These are phyloP conservation scores for Cruciata laevipes DNA, from an alignment of 257 asterid species.

Conservation along the genomic window DNA sequence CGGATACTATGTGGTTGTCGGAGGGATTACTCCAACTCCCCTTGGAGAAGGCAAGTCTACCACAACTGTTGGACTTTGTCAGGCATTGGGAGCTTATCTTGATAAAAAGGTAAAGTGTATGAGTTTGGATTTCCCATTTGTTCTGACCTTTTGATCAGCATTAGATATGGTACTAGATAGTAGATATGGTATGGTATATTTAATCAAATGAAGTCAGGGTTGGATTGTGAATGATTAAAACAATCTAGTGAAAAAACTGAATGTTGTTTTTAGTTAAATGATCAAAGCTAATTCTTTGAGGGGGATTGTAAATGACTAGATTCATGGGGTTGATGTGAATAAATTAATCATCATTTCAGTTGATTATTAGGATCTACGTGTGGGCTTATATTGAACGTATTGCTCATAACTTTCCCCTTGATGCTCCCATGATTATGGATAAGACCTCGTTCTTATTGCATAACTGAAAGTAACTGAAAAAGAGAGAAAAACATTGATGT, in stretches of 20 bases:
- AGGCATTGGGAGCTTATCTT: constrained; percentile 94
- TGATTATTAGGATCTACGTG: not conserved
- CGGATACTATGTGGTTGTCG: constrained; percentile 95
- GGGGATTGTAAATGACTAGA: not conserved
- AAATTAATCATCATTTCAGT: not conserved
- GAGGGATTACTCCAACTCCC: constrained; percentile 99
- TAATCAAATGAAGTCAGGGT: not conserved
- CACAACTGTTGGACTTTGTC: constrained; percentile 96
- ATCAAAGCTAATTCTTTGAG: too few species aligned
- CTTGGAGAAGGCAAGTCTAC: constrained; percentile 99
- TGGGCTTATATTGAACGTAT: too few species aligned
- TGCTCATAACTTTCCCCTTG: not conserved
- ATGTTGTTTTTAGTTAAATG: not conserved
- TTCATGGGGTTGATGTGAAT: not conserved
- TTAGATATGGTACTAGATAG: not conserved
- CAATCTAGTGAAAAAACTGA: not conserved
- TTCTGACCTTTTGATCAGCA: not conserved
- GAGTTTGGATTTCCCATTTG: not conserved
- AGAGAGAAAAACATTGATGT: too few species aligned
- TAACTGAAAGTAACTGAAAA: not conserved
- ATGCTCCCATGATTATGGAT: not conserved
- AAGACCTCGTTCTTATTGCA: not conserved
- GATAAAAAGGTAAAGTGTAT: constrained; percentile 63
- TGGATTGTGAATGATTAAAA: not conserved
- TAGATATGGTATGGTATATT: not conserved